A percentile compares a stretch with the other conserved stretches of the same genome.
Conservation (phyloP, 2,329 filamentous ascomycete species). For the Arachnomyces sp. region DNA sequence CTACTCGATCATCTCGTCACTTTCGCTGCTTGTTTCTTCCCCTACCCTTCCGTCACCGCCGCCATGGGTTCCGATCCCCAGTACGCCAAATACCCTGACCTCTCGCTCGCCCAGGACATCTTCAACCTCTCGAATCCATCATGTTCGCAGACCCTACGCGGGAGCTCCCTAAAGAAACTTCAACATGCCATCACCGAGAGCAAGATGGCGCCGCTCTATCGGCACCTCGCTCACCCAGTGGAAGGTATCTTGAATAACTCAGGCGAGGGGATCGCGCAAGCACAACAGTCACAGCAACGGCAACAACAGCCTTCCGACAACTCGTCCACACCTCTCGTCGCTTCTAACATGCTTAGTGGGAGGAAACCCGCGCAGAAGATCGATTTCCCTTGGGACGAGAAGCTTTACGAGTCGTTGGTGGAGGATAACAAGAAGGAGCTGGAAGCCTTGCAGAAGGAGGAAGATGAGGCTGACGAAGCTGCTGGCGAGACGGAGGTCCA, state of each 20-base stretch:
- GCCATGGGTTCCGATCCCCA: slow-evolving; percentile 57
- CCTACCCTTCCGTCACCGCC: slow-evolving; percentile 13
- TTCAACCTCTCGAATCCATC: slow-evolving; percentile 58
- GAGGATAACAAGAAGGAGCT: slow-evolving; percentile 72
- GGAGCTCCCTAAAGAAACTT: slow-evolving; percentile 51
- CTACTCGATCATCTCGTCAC: no score
- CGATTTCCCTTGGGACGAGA: slow-evolving; percentile 82
- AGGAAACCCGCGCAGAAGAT: slow-evolving; percentile 56
- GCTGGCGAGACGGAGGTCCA: slow-evolving; percentile 93
- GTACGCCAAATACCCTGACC: slow-evolving; percentile 56
- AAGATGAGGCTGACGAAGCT: slow-evolving; percentile 90
- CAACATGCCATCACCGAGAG: slow-evolving; percentile 56
- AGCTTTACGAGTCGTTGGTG: slow-evolving; percentile 67
- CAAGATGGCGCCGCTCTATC: slow-evolving; percentile 60
- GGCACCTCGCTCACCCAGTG: slow-evolving; percentile 55
- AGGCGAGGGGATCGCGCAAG: slow-evolving; percentile 53
- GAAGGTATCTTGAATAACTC: slow-evolving; percentile 71
- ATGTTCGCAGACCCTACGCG: slow-evolving; percentile 44
- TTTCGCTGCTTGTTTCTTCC: no score
- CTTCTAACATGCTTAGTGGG: slow-evolving; percentile 66
- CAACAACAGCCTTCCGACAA: slow-evolving; percentile 44
- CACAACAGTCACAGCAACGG: slow-evolving; percentile 42
- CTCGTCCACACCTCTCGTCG: slow-evolving; percentile 52
- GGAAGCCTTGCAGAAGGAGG: slow-evolving; percentile 69
- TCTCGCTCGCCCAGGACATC: slow-evolving; percentile 57